These are phyloP conservation scores for Komagataella phaffii DNA, from an alignment of 805 yeast species.

Conservation along the genomic window DNA sequence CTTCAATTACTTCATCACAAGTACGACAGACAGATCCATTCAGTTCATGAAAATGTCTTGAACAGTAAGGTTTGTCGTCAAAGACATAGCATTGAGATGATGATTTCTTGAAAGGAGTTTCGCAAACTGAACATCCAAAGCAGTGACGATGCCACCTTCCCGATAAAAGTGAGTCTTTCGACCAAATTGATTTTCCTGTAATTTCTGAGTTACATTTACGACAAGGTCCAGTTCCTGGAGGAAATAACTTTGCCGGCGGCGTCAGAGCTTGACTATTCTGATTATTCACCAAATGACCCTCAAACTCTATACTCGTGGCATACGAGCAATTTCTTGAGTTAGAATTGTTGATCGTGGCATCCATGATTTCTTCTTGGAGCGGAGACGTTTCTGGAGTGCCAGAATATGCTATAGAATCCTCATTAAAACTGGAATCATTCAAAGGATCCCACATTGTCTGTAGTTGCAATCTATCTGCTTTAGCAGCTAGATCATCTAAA, in stretches of 20 bases:
- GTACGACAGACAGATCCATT: conserved; percentile 64
- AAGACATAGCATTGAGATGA: conserved; percentile 57
- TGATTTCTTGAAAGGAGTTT: conserved; percentile 38
- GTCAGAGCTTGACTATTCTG: conserved; percentile 8
- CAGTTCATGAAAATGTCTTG: conserved; percentile 56
- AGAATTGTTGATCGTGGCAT: neutral
- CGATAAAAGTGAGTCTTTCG: conserved; percentile 71
- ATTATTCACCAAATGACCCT: neutral
- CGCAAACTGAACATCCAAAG: conserved; percentile 63
- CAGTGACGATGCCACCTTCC: conserved; percentile 95
- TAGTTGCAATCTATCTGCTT: neutral
- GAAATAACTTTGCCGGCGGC: conserved; percentile 4
- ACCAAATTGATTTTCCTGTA: conserved; percentile 51
- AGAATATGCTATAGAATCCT: neutral
- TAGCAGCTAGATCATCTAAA: neutral
- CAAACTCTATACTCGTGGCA: neutral
- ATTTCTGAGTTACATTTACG: conserved; percentile 55
- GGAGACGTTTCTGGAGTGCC: neutral
- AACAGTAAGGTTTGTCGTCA: conserved; percentile 74
- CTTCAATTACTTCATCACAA: conserved; percentile 75
- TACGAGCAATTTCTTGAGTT: neutral
- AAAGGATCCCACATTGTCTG: neutral
- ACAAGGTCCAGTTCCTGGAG: conserved; percentile 72
- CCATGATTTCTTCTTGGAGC: neutral
- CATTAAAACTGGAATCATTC: neutral